phyloP scores from a whole-genome alignment of 2,329 filamentous ascomycete genomes.

The Neonectria sp. region DNA sequence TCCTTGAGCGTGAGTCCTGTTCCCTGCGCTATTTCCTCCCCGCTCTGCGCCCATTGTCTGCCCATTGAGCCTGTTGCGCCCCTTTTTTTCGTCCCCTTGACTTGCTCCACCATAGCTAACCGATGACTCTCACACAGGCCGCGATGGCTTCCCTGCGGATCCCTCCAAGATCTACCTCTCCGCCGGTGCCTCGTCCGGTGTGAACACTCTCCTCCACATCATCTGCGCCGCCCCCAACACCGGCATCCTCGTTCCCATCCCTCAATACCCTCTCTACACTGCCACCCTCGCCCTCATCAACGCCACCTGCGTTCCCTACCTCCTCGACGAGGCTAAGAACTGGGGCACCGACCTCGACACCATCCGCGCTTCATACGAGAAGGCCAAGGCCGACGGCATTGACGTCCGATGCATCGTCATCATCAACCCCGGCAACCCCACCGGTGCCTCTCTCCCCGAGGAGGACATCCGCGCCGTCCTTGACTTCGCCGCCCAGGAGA shows the following conservation, averaged over 20 bases:
- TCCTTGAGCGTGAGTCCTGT: constrained; percentile 81
- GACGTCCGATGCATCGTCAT: constrained; percentile 95
- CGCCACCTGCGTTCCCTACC: constrained; percentile 91
- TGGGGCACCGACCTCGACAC: constrained; percentile 92
- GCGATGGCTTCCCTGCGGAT: constrained; percentile 90
- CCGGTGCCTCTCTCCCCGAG: constrained; percentile 86
- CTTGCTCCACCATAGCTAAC: constrained; percentile 25
- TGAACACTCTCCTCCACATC: constrained; percentile 92
- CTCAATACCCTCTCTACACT: constrained; percentile 98
- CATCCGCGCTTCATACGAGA: constrained; percentile 80
- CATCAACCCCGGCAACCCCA: constrained; percentile 99
- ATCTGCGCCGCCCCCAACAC: constrained; percentile 84
- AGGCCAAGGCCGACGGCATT: constrained; percentile 82
- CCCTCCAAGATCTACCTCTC: constrained; percentile 90
- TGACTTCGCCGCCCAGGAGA: constrained; percentile 87
- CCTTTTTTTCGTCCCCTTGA: constrained; percentile 12
- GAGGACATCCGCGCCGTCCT: constrained; percentile 88
- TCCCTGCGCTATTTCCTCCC: not conserved
- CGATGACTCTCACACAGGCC: constrained; percentile 63
- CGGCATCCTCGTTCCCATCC: constrained; percentile 94
- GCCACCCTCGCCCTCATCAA: constrained; percentile 90
- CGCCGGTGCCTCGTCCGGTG: constrained; percentile 91
- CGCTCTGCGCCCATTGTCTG: not conserved
- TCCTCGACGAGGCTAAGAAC: constrained; percentile 86
- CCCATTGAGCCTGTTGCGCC: not conserved